Evolutionary conservation across 2,329 filamentous ascomycete species (phyloP).

Genomic region (Peltaster fructicola): DNA sequence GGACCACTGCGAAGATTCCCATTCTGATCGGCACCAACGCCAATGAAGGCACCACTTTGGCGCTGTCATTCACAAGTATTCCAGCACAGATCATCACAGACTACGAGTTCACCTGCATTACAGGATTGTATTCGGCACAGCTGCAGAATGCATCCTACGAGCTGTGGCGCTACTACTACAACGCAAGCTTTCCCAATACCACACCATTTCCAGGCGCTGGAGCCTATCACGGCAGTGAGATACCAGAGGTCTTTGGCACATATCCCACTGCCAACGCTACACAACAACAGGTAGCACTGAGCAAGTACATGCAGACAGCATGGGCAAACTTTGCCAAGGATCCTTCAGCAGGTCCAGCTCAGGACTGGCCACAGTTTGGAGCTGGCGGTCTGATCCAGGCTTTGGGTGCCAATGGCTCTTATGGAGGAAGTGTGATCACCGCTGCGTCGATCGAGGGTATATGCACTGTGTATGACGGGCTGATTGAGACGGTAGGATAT

Average conservation of each 20-base stretch:
- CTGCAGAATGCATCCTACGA: conserved; percentile 6
- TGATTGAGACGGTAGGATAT: too few relatives aligned
- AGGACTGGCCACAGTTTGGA: too few relatives aligned
- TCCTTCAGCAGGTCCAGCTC: conserved; percentile 10
- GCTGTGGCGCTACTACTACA: conserved; percentile 15
- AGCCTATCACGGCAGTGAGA: conserved; percentile 20
- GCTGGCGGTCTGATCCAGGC: too few relatives aligned
- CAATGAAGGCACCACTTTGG: conserved; percentile 10
- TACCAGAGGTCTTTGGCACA: conserved; percentile 11
- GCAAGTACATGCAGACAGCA: conserved; percentile 8
- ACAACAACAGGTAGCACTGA: conserved; percentile 7
- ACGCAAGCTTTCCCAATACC: conserved; percentile 14
- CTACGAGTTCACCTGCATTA: conserved; percentile 13
- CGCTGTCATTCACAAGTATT: conserved; percentile 1
- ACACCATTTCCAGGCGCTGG: conserved; percentile 8
- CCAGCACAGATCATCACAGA: conserved; percentile 7
- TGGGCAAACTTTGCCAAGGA: conserved; percentile 9
- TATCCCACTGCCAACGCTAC: conserved; percentile 9
- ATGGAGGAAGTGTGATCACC: too few relatives aligned
- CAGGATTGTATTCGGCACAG: conserved; percentile 6
- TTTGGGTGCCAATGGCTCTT: too few relatives aligned
- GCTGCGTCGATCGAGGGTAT: too few relatives aligned
- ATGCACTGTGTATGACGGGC: too few relatives aligned
- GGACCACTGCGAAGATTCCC: conserved; percentile 5
- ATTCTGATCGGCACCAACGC: conserved; percentile 12